These are phyloP conservation scores for Phaeodactylum tricornutum DNA, from an alignment of 108 stramenopile genomes.

Conservation along the genomic window DNA sequence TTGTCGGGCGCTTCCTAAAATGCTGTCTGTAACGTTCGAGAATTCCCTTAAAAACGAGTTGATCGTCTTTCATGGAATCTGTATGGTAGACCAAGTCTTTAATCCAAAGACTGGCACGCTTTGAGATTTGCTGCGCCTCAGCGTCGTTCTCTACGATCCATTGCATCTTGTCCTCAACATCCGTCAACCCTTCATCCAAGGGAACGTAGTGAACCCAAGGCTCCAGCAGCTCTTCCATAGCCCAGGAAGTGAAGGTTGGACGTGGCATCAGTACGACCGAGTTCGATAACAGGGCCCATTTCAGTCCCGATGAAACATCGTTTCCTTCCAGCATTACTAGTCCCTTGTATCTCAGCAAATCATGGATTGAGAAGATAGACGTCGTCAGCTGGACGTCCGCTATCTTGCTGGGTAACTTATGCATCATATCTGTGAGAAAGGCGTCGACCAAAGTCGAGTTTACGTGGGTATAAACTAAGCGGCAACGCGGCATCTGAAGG, in stretches of 20 bases:
- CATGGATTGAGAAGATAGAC: constrained; percentile 11
- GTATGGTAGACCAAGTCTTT: constrained; percentile 25
- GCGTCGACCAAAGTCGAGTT: constrained; percentile 7
- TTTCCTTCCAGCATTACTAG: constrained; percentile 33
- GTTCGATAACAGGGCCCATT: constrained; percentile 28
- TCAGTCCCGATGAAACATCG: constrained; percentile 34
- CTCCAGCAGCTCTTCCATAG: constrained; percentile 40
- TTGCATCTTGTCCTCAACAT: constrained; percentile 27
- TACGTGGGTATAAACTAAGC: constrained; percentile 1
- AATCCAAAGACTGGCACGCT: constrained; percentile 36
- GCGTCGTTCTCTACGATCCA: constrained; percentile 34
- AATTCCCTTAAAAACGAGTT: constrained; percentile 10
- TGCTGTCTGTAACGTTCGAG: constrained; percentile 9
- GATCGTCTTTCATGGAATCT: constrained; percentile 9
- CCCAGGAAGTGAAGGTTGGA: constrained; percentile 31
- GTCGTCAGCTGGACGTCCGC: constrained; percentile 22
- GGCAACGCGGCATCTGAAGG: neutral
- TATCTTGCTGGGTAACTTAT: constrained; percentile 17
- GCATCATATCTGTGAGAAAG: constrained; percentile 30
- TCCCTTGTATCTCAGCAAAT: constrained; percentile 39
- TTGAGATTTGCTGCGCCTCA: constrained; percentile 25
- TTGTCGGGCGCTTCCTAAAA: too few relatives aligned
- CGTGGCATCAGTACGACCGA: constrained; percentile 39
- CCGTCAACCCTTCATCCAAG: constrained; percentile 21
- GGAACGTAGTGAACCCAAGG: constrained; percentile 53